Conservation (phyloP, 257 asterid genomes). For the Linderniella brevidens region DNA sequence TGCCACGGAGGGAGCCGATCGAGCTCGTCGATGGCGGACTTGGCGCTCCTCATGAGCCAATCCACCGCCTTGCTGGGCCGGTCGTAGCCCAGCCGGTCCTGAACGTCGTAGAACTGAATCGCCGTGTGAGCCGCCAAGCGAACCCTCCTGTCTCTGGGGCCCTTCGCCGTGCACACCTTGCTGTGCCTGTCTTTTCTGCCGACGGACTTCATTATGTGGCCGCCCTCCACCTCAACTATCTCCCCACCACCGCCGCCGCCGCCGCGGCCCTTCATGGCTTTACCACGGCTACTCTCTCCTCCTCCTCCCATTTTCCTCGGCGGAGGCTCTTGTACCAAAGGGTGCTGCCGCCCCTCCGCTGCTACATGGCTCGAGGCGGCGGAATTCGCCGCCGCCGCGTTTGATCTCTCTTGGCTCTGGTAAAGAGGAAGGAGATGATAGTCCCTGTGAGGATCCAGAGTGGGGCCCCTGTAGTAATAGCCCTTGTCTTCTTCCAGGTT, state of each 20-base stretch:
- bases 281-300: constrained; percentile 19
- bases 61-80: constrained; percentile 89
- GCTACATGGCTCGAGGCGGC: constrained; percentile 18
- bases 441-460: constrained; percentile 85
- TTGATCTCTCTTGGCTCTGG: constrained; percentile 13
- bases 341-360: constrained; percentile 14
- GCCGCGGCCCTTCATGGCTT: constrained; percentile 12
- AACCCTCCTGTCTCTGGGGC: constrained; percentile 80
- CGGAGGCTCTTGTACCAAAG: constrained; percentile 11
- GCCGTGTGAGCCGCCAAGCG: constrained; percentile 83
- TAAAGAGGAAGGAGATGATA: constrained; percentile 18
- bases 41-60: constrained; percentile 74
- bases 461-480: constrained; percentile 26
- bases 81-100: constrained; percentile 81
- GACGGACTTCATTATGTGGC: constrained; percentile 73
- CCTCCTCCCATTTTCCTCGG: constrained; percentile 45
- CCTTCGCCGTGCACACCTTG: constrained; percentile 84
- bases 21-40: constrained; percentile 65
- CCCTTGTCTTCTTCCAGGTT: constrained; percentile 54
- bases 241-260: constrained; percentile 25
- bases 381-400: background rate
- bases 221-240: constrained; percentile 79
- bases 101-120: constrained; percentile 79
- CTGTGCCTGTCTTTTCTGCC: constrained; percentile 87
- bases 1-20: constrained; percentile 73